Base-by-base conservation (phyloP, 495 filamentous ascomycete genomes). In the Penicillium macrosclerotiorum region DNA sequence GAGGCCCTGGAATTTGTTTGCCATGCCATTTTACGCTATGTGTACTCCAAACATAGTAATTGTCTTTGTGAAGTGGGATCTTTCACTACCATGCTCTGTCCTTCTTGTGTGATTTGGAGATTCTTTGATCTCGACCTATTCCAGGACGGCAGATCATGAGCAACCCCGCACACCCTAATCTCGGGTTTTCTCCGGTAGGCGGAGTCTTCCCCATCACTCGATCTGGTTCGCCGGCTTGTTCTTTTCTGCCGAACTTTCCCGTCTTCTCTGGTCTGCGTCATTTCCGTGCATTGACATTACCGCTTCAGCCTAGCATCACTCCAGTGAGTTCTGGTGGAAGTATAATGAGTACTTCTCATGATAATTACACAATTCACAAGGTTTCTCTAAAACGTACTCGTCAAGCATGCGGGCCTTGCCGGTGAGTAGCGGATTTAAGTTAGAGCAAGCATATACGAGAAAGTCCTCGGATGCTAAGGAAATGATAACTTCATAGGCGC, bases 391-490 rank as follows among this genome's bases (percentile, higher is more conserved):
- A 67, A 48, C 53, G 68, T 12, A 60, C 67, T 5, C 62, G 66
- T 7, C 68, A 71, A 50, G 68, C 68, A 20, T 71, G 68, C 45
- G 64, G 56, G 35, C 57, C 62, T 19, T 71, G 68, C 48, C 60
- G 68, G 68, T 69, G 55, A 27, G 55, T 51, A 13, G 3, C 25
- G 23, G 13, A 18, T 8, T 7, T 14, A 8, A 13, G 19, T 23
- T 14, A 26, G 6, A 18, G n/a, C 18, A 9, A 36, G 7, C 3
- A 6, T 5, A 4, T 19, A 3, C 20, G 8, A 8, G 7, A 8
- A 13, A 8, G 11, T 16, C 4, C 17, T 14, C 1, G 43, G 29
- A 26, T 20, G 42, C 45, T 54, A 24, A 54, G n/a, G n/a, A 27
- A 17, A 19, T 14, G 1, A 19, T n/a, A 13, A 29, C 5, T 11